Conservation (phyloP, 2,329 filamentous ascomycete genomes). For the Diaporthe nobilis region DNA sequence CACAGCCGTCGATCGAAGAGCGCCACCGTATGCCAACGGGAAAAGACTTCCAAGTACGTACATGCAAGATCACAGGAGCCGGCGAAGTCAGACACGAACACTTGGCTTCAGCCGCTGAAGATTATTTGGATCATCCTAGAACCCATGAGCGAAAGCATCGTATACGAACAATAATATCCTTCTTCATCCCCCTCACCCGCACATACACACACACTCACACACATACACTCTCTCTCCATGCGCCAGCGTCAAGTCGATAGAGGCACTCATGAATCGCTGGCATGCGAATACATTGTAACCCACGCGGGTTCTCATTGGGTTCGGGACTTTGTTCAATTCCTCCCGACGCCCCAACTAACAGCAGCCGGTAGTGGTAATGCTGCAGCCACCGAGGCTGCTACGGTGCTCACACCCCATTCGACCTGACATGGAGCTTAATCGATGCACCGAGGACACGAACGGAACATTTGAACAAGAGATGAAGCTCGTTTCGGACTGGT, state of each 20-base stretch:
- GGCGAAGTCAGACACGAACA: slow-evolving; percentile 7
- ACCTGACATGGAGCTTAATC: slow-evolving; percentile 23
- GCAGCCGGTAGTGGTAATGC: background rate
- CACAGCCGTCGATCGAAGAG: slow-evolving; percentile 24
- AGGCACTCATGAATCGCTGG: background rate
- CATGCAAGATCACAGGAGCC: slow-evolving; percentile 10
- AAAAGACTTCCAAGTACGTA: background rate
- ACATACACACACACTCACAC: background rate
- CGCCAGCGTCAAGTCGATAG: background rate
- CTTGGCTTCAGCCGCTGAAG: slow-evolving; percentile 22
- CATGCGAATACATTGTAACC: background rate
- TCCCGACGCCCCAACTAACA: background rate
- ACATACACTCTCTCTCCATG: too few species aligned
- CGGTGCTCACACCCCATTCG: slow-evolving; percentile 9
- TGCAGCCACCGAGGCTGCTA: background rate
- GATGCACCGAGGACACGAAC: slow-evolving; percentile 10
- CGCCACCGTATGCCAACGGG: slow-evolving; percentile 19
- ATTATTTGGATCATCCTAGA: slow-evolving; percentile 5
- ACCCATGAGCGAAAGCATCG: background rate
- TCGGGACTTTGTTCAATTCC: background rate
- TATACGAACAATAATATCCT: background rate
- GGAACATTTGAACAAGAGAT: slow-evolving; percentile 23
- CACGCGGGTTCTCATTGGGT: background rate
- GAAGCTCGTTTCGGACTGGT: slow-evolving; percentile 24
- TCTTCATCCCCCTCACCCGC: background rate